phyloP scores from a whole-genome alignment of 208 protist species.

The Perkinsela sp. region DNA sequence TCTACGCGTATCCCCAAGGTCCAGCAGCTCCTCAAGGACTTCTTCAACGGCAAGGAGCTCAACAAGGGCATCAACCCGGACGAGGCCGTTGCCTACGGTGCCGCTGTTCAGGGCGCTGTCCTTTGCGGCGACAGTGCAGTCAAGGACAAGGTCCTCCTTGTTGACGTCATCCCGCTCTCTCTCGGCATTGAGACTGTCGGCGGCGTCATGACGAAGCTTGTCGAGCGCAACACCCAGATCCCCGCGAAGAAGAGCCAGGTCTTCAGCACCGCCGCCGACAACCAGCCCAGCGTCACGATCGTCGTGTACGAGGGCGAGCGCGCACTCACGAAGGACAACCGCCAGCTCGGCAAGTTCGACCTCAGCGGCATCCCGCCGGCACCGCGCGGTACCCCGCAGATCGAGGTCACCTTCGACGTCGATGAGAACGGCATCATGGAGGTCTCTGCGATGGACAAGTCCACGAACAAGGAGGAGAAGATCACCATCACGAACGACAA shows the following conservation, averaged over 20 bases:
- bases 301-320: conserved; percentile 90
- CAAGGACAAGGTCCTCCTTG: conserved; percentile 46
- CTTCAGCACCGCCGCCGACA: conserved; percentile 28
- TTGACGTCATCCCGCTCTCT: conserved; percentile 58
- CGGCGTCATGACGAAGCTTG: conserved; percentile 60
- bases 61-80: conserved; percentile 87
- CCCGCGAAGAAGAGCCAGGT: conserved; percentile 23
- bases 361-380: conserved; percentile 81
- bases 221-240: conserved; percentile 22
- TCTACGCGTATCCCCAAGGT: conserved; percentile 86
- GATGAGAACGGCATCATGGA: conserved; percentile 90
- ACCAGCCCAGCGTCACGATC: conserved; percentile 43
- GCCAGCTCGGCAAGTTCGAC: conserved; percentile 88
- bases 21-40: conserved; percentile 77
- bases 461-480: conserved; percentile 65
- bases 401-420: conserved; percentile 89
- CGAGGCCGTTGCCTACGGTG: conserved; percentile 92
- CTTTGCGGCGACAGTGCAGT: conserved; percentile 33
- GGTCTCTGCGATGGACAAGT: conserved; percentile 79
- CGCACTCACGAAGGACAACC: conserved; percentile 89
- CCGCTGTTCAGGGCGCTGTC: conserved; percentile 86
- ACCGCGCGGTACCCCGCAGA: conserved; percentile 72
- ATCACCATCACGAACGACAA: conserved; percentile 88
- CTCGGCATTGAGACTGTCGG: conserved; percentile 71
- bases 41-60: conserved; percentile 86